Evolutionary conservation across 129 eudicot species (phyloP).

Genomic region (Artemisia annua): DNA sequence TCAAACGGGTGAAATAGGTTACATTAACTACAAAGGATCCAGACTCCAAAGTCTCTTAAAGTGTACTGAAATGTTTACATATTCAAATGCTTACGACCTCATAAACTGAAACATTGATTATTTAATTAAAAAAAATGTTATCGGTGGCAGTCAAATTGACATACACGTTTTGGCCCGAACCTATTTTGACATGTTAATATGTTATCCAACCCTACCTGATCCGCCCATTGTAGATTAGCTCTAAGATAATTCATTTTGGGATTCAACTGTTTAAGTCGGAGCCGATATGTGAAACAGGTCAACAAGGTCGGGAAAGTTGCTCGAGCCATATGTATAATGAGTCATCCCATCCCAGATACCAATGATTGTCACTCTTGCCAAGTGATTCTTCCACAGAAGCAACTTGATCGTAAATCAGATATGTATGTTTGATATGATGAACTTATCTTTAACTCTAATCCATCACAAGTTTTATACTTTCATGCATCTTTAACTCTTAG

Average conservation of each 20-base stretch:
- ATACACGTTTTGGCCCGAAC: no score
- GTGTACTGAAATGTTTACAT: no score
- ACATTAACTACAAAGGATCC: no score
- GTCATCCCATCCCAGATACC: constrained; percentile 94
- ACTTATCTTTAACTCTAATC: neutral
- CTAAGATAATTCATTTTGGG: neutral
- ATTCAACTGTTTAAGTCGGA: constrained; percentile 1
- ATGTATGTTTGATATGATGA: constrained; percentile 49
- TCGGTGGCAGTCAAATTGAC: no score
- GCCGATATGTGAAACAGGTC: constrained; percentile 44
- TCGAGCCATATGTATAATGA: constrained; percentile 95
- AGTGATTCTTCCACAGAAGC: constrained; percentile 94
- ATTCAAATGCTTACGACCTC: no score
- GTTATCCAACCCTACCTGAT: no score
- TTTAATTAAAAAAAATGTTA: no score
- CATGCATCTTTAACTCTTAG: neutral
- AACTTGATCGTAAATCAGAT: constrained; percentile 90
- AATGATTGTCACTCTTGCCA: constrained; percentile 88
- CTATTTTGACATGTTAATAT: no score
- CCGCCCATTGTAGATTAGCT: neutral
- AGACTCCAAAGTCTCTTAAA: no score
- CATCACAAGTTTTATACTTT: neutral
- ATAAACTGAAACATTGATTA: no score
- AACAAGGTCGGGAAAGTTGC: constrained; percentile 87
- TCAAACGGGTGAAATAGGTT: no score